Base-by-base conservation (phyloP, 164 flowering plant genomes). In the Tinospora cordifolia region DNA sequence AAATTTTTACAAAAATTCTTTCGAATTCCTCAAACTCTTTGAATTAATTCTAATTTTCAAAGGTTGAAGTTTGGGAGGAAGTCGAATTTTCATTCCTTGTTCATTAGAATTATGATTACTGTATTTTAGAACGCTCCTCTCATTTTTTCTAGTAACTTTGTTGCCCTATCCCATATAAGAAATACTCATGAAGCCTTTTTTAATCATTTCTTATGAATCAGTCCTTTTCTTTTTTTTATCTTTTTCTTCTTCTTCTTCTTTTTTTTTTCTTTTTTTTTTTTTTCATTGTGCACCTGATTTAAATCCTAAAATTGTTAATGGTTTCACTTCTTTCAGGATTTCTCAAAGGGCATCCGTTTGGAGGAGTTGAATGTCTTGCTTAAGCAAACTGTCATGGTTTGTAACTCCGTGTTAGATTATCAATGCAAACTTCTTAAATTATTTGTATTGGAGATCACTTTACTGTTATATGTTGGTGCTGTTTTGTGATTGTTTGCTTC, bases 361-460 rank as follows among this genome's bases (percentile, higher is more conserved):
- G 87, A 87, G 83, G 99, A 94, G 83, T 75, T 94, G 73, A 88
- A 89, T 71, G 83, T 92, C 63, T 68, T 94, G 72, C 92, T 95
- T 25, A 90, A 81, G 83, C 94, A 87, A 78, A 85, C 90, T 75
- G 89, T 94, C 51, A 94, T 94, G 98, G 98, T 94, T 9, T 57
- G 83, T 57, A 74, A 51, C 74, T 76, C 65, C 63, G 54, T 75
- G 9, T 44, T 65, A 19, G 36, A 41, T 65, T 65, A 66, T 19
- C 51, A n/a, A 21, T 38, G 38, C 25, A 11, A 44, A 57, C 6
- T 66, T 58, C 46, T 71, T 34, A 44, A 27, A 19, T 12, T 17
- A 19, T 12, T 17, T 40, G 34, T 34, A 30, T 27, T 39, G 59
- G 25, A 27, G 26, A 38, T 13, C 41, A 0, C 15, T 30, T 66